phyloP scores from a whole-genome alignment of 1,284 basidiomycete species.

The Inonotus obliquus region DNA sequence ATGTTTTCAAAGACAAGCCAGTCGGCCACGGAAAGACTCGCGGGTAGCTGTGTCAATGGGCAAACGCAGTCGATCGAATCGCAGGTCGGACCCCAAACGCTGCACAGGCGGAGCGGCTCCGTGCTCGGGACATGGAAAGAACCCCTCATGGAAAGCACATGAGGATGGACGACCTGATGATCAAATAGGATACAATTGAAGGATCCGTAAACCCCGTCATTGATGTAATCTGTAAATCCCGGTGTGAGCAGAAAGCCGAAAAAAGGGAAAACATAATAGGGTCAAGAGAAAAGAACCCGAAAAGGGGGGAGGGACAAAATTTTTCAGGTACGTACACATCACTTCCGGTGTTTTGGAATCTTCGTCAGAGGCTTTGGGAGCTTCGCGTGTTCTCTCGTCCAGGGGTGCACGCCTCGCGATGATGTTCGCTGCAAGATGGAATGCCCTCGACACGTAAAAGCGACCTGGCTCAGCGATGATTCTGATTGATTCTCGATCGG shows the following conservation, averaged over 20 bases:
- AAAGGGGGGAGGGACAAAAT: neutral
- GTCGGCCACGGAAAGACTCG: slow-evolving; percentile 73
- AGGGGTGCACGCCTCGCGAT: slow-evolving; percentile 79
- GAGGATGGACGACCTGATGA: slow-evolving; percentile 83
- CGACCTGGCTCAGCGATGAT: slow-evolving; percentile 97
- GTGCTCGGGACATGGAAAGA: slow-evolving; percentile 49
- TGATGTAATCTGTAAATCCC: slow-evolving; percentile 79
- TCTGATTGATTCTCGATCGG: slow-evolving; percentile 68
- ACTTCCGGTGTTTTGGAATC: slow-evolving; percentile 55
- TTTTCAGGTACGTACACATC: slow-evolving; percentile 65
- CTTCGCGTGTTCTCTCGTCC: slow-evolving; percentile 30
- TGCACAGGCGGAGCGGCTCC: slow-evolving; percentile 44
- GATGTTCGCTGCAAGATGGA: slow-evolving; percentile 90
- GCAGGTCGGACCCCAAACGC: slow-evolving; percentile 79
- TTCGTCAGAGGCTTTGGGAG: slow-evolving; percentile 20
- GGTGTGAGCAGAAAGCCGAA: slow-evolving; percentile 12
- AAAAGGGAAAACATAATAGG: slow-evolving; percentile 19
- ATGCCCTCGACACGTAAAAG: slow-evolving; percentile 91
- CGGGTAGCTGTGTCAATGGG: slow-evolving; percentile 55
- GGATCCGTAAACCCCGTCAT: slow-evolving; percentile 96
- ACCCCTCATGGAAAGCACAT: slow-evolving; percentile 62
- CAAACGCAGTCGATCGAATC: slow-evolving; percentile 88
- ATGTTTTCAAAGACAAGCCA: slow-evolving; percentile 91
- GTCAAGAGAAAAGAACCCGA: slow-evolving; percentile 19
- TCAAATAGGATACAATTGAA: slow-evolving; percentile 98